Base-by-base conservation (phyloP, 441 rosid species). In the Populus hybrid region DNA sequence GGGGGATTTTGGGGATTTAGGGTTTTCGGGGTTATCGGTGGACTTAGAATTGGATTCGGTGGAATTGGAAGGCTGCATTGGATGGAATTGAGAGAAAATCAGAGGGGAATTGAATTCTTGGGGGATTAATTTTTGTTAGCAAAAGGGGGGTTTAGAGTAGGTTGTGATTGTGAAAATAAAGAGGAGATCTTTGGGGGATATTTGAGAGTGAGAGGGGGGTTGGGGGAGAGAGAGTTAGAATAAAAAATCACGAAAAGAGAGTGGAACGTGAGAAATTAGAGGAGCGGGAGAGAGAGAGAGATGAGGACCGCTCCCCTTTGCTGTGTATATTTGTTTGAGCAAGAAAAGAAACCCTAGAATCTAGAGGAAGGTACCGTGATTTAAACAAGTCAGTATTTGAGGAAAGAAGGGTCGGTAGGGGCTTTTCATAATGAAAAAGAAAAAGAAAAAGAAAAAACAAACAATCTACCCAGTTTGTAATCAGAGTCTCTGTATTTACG, bases 301-400 rank as follows among this genome's bases (percentile, higher is more conserved):
- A 65, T 78, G 72, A 76, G 72, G 83, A 83, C 87, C 88, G 91
- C 81, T 38, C 45, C 77, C 36, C 35, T 77, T 64, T 6, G 83
- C 82, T 77, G 77, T 72, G 74, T 64, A 20, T 12, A n/a, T 38
- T 14, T 69, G 63, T 56, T 65, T 14, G 26, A 65, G 63, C 45
- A 28, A 76, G 64, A 71, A 65, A 74, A 80, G 78, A 92, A 90
- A 88, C 93, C 97, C 97, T 90, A 87, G 85, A 80, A 76, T 72
- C 75, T 50, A 80, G 87, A 73, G 28, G 38, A 63, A 50, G 38
- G 16, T 53, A 63, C 24, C 10, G 64, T 16, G 50, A 42, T 42
- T 42, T 9, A 10, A 42, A 9, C 68, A 33, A 18, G n/a, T 31
- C n/a, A 67, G 9, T 29, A 31, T 67, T n/a, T 35, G 29, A 16